Conservation (phyloP, 257 asterid genomes). For the Capsicum rhomboideum region DNA sequence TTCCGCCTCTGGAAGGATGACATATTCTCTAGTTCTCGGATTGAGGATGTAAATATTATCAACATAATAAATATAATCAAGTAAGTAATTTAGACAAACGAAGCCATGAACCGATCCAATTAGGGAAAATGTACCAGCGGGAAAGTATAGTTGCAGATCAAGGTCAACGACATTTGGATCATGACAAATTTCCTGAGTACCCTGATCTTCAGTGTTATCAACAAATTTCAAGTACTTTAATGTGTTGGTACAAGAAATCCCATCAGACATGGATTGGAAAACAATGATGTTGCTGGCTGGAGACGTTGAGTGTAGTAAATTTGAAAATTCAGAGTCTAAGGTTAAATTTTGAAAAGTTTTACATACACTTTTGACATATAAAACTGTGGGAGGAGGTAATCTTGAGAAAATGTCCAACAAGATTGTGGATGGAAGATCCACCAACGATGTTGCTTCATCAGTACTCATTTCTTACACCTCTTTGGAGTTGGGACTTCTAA, state of each 20-base stretch:
- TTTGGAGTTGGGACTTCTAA: background rate
- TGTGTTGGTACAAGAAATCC: background rate
- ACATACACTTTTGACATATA: constrained; percentile 28
- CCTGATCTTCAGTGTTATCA: background rate
- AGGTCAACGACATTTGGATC: constrained; percentile 5
- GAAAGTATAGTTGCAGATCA: background rate
- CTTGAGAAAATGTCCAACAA: constrained; percentile 25
- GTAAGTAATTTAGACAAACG: constrained; percentile 7
- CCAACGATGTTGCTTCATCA: background rate
- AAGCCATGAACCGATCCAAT: constrained; percentile 36
- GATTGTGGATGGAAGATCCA: constrained; percentile 28
- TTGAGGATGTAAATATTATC: constrained; percentile 30
- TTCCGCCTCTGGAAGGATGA: constrained; percentile 14
- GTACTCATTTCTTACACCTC: background rate
- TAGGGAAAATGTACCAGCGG: background rate
- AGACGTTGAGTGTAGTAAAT: background rate
- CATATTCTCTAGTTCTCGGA: constrained; percentile 35
- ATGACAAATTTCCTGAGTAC: background rate
- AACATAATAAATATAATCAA: constrained; percentile 23
- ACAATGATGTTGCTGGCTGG: constrained; percentile 20
- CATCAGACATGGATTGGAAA: constrained; percentile 6
- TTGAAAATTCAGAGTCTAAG: background rate
- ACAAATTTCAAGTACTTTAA: constrained; percentile 18
- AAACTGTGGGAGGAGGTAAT: constrained; percentile 26
- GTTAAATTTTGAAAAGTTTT: constrained; percentile 3